Evolutionary conservation across 2,329 filamentous ascomycete species (phyloP), one percentile per base, ranked within the genome.

Genomic region (Aspergillus puulaauensis): DNA sequence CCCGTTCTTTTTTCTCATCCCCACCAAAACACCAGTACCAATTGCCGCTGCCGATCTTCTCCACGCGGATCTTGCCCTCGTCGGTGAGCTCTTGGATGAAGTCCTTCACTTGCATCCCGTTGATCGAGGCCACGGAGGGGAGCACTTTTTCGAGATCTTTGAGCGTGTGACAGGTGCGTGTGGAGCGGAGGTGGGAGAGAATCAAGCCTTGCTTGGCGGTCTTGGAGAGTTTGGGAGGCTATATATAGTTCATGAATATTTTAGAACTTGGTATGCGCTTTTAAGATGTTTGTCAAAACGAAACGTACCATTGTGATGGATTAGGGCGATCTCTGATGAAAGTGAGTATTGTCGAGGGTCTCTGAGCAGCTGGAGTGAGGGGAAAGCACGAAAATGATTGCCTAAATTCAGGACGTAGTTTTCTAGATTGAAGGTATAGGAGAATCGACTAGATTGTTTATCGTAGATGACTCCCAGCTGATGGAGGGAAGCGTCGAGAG

Each of bases 11-110:
- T 67, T 77, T 81, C 66, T 83, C 83, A 53, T 88, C 84, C 27
- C 80, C 84, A 17, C 74, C 77, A 68, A 89, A 89, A 61, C 80
- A 82, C 87, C 87, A 90, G 74, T 89, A 89, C 86, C 86, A 90
- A 70, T 89, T 89, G 27, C 85, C 86, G 61, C 80, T 86, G 44
- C 86, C 87, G 65, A 90, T 89, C 71, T 89, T 89, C 75, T 89
- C 86, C 27, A 87, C 82, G 17, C 81, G 80, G 60, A 89, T 82
- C 64, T 82, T 80, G 65, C 78, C 79, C 56, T 89, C 87, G 65
- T 88, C 85, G 8, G 78, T 75, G 19, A 89, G 79, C 4, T 80
- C 77, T 68, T 87, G 85, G 17, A 89, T 75, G 67, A 86, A 87
- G 66, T 89, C 87, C 71, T 87, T 88, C 46, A 87, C 84, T 68